Base-by-base conservation (phyloP, 257 asterid genomes). In the Ilex aquifolium region DNA sequence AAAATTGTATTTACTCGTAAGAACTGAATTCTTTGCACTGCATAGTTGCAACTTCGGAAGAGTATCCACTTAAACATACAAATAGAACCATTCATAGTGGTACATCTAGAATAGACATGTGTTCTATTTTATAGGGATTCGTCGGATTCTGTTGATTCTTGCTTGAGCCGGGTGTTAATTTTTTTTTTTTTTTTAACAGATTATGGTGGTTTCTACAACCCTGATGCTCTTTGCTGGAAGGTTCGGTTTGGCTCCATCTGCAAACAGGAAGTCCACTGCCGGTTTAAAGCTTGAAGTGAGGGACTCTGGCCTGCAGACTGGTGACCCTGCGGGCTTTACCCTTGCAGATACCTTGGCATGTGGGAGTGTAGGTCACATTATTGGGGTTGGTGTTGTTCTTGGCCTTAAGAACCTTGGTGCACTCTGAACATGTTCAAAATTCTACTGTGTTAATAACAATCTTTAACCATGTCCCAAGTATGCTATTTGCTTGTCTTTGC, bases 261-360 rank as follows among this genome's bases (percentile, higher is more conserved):
- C 98, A 15, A 91, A 91, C 74, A 74, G 97, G 58, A 88, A 85
- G 83, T 93, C 98, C 0, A 91, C 95, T 0, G 98, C 95, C 0
- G 96, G 97, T 5, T 66, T 90, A 63, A 90, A 83, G 70, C 77
- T 90, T 17, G 97, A 85, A 69, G 82, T 72, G 0, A 80, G 97
- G 80, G 92, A 88, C 62, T 88, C 98, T 16, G 98, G 98, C 0
- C 77, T 92, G 48, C 98, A 92, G 71, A 88, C 98, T 1, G 95
- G 95, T 39, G 97, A 92, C 71, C 98, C 98, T 2, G 98, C 97
- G 6, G 97, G 97, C 27, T 92, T 92, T 77, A 92, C 98, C 13
- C 77, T 92, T 30, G 98, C 98, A 11, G 98, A 91, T 59, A 86
- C 98, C 32, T 76, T 91, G 85, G 98, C 89, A 0, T 91, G 98